phyloP scores from a whole-genome alignment of 257 asterid genomes.

The Solanum arcanum region DNA sequence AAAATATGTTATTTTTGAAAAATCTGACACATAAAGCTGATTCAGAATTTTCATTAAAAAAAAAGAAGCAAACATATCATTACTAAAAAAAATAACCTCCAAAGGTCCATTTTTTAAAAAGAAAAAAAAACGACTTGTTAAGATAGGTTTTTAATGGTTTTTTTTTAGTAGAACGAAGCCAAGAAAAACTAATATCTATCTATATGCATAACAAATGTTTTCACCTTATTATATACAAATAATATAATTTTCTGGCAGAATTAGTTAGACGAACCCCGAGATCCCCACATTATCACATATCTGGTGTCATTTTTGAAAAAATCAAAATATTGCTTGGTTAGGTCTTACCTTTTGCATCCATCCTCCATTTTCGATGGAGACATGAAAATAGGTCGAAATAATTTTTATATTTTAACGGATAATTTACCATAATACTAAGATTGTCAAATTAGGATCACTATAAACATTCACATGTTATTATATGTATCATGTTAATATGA shows the following conservation, averaged over 20 bases:
- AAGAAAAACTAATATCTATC: too few relatives aligned
- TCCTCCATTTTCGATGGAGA: not conserved
- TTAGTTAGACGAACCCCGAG: too few relatives aligned
- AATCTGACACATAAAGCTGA: not conserved
- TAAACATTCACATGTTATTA: not conserved
- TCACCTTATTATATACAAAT: too few relatives aligned
- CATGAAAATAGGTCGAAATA: not conserved
- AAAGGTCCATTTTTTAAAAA: not conserved
- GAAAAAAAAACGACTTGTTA: not conserved
- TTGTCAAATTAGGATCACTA: not conserved
- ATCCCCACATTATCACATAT: too few relatives aligned
- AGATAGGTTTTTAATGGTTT: too few relatives aligned
- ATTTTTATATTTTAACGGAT: not conserved
- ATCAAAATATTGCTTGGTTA: not conserved
- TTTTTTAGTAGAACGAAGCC: too few relatives aligned
- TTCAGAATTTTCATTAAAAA: not conserved
- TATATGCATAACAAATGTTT: too few relatives aligned
- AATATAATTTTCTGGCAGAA: too few relatives aligned
- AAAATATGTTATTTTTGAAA: not conserved
- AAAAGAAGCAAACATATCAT: not conserved
- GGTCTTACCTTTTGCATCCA: not conserved
- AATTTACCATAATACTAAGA: not conserved
- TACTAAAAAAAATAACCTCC: not conserved
- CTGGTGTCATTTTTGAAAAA: rapidly evolving
- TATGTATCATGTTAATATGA: not conserved